Evolutionary conservation across 768 basidiomycete species (phyloP), one percentile per base, ranked within the genome.

Genomic region (Termitomyces sp.): DNA sequence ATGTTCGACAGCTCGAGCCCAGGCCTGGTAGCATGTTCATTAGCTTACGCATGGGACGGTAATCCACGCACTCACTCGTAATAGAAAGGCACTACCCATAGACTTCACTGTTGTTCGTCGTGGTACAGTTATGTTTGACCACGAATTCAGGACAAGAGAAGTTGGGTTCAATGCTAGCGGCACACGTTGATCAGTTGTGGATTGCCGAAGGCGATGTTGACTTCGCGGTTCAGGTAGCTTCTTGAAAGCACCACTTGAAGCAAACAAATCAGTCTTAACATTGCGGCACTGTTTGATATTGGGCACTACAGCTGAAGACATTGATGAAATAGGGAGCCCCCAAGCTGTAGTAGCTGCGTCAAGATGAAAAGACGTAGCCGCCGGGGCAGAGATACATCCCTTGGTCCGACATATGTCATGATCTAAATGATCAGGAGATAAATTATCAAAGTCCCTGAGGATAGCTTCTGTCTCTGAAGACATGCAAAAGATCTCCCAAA

Each of bases 1-100:
- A 22, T 55, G 28, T 28, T 59, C 50, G 26, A 61, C 64, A 11
- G 64, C 48, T 43, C 55, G 47, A 16, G 55, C 56, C 64, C 64
- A 66, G 0, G 59, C 55, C 65, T 66, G 24, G 4, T 8, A 30
- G 24, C 20, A 14, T 6, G n/a, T 5, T 20, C 13, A 36, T 41
- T 24, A 32, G 24, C 30, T 30, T 14, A 24, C 18, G 7, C 5
- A 13, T 30, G 2, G 4, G 18, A 22, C 20, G 28, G 35, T 38
- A 11, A 49, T 22, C 4, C n/a, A 14, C 36, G 13, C 6, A 18
- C 48, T 32, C 32, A 51, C 55, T 32, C 41, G 48, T 36, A 44
- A 22, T 18, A 50, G 46, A 26, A 56, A 51, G 1, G n/a, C 11
- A 26, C 43, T n/a, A n/a, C 16, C 11, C 40, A 51, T 14, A 14